These are phyloP conservation scores for Petasospora fabianii DNA, from an alignment of 1,139 yeast genomes.

Conservation along the genomic window DNA sequence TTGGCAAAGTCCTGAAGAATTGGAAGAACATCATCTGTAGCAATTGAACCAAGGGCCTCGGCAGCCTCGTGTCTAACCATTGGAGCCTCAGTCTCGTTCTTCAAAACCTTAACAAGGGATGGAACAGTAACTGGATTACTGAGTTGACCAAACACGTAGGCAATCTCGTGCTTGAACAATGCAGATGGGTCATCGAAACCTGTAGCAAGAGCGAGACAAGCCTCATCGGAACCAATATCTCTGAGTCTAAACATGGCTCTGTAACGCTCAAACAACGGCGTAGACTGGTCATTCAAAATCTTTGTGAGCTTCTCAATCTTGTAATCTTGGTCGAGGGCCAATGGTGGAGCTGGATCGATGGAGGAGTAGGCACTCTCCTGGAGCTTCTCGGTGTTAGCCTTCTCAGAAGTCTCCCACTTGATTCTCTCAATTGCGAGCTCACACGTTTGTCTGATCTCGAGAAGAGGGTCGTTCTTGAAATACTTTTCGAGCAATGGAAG, in stretches of 20 bases:
- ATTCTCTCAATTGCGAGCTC: conserved; percentile 95
- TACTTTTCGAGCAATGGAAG: conserved; percentile 62
- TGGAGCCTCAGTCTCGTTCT: conserved; percentile 78
- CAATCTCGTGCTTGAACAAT: conserved; percentile 94
- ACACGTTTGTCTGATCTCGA: conserved; percentile 95
- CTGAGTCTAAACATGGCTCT: conserved; percentile 98
- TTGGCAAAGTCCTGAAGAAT: conserved; percentile 72
- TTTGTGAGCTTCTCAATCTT: conserved; percentile 61
- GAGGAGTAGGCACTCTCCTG: conserved; percentile 78
- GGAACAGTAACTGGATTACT: conserved; percentile 94
- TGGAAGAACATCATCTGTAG: conserved; percentile 94
- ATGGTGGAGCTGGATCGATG: conserved; percentile 98
- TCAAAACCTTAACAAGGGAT: conserved; percentile 74
- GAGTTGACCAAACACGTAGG: conserved; percentile 96
- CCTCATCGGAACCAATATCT: conserved; percentile 91
- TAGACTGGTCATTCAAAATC: conserved; percentile 69
- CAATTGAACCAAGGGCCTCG: conserved; percentile 95
- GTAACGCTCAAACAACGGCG: conserved; percentile 88
- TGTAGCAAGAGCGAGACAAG: conserved; percentile 84
- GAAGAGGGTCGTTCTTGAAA: conserved; percentile 66
- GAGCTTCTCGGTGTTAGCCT: conserved; percentile 57
- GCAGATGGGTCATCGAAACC: conserved; percentile 93
- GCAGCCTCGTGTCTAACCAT: conserved; percentile 99
- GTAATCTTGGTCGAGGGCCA: conserved; percentile 58
- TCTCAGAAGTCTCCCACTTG: conserved; percentile 80